phyloP scores from a whole-genome alignment of 1,139 yeast genomes.

The Blastobotrys capitulatus region DNA sequence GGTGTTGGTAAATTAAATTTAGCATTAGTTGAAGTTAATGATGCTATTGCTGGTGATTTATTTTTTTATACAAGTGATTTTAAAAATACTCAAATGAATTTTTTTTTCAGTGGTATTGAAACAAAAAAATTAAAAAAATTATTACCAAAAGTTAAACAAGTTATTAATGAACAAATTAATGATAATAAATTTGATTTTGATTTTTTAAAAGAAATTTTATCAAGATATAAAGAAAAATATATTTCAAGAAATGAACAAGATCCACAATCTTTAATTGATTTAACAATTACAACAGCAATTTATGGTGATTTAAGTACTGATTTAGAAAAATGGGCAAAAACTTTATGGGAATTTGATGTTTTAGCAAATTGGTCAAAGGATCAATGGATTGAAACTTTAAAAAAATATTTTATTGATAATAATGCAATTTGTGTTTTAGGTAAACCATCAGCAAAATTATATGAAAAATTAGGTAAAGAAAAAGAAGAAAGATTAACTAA shows the following conservation, averaged over 20 bases:
- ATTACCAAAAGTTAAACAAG: slow-evolving; percentile 44
- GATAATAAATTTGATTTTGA: slow-evolving; percentile 49
- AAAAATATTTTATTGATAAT: slow-evolving; percentile 53
- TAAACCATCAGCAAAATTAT: slow-evolving; percentile 63
- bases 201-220: slow-evolving; percentile 62
- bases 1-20: slow-evolving; percentile 60
- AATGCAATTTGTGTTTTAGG: slow-evolving; percentile 72
- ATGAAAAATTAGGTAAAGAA: slow-evolving; percentile 47
- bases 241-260: slow-evolving; percentile 62
- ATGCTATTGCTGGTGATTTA: slow-evolving; percentile 74
- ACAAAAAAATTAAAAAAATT: slow-evolving; percentile 52
- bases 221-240: slow-evolving; percentile 58
- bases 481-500: slow-evolving; percentile 46
- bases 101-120: slow-evolving; percentile 72
- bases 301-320: slow-evolving; percentile 67
- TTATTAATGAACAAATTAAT: slow-evolving; percentile 48
- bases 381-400: slow-evolving; percentile 61
- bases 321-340: slow-evolving; percentile 48
- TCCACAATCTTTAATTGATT: slow-evolving; percentile 54
- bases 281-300: slow-evolving; percentile 71
- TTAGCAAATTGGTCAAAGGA: slow-evolving; percentile 56
- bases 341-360: slow-evolving; percentile 54
- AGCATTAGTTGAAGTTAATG: slow-evolving; percentile 70
- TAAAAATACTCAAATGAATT: slow-evolving; percentile 50
- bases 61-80: slow-evolving; percentile 62